A percentile compares a stretch with the other conserved stretches of the same genome.
Evolutionary conservation across 2,329 filamentous ascomycete genomes (phyloP).

Genomic region (Aspergillus neotritici): DNA sequence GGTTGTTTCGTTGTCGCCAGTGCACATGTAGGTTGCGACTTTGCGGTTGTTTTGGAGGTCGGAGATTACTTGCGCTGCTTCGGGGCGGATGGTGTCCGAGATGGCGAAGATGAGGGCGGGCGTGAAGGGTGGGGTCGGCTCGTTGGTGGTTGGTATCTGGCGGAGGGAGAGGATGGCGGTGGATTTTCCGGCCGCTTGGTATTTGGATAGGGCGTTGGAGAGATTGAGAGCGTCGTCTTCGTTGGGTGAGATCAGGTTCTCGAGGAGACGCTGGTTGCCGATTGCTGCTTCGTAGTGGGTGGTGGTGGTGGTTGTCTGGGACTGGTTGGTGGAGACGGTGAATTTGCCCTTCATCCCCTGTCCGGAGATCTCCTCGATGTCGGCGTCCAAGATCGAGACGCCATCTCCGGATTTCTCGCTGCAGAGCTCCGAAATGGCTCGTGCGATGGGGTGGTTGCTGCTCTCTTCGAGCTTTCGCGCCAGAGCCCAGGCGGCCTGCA

Average conservation of each 20-base stretch:
- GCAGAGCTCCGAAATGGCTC: conserved; percentile 50
- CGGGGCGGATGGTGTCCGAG: conserved; percentile 72
- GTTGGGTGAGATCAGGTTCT: conserved; percentile 25
- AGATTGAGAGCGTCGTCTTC: conserved; percentile 29
- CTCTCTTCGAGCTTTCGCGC: conserved; percentile 51
- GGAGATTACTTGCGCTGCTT: conserved; percentile 60
- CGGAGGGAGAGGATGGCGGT: conserved; percentile 42
- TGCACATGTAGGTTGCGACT: conserved; percentile 83
- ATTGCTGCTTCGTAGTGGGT: conserved; percentile 46
- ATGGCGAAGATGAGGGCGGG: conserved; percentile 67
- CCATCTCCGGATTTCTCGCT: conserved; percentile 17
- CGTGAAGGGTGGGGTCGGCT: conserved; percentile 21
- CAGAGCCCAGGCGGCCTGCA: conserved; percentile 41
- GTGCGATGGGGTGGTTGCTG: conserved; percentile 56
- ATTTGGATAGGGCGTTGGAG: conserved; percentile 31
- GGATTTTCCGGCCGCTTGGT: conserved; percentile 40
- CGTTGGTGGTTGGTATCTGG: conserved; percentile 10
- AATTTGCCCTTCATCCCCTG: conserved; percentile 54
- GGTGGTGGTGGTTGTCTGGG: conserved; percentile 10
- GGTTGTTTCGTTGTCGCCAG: conserved; percentile 82
- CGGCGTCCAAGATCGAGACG: conserved; percentile 23
- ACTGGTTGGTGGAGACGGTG: conserved; percentile 21
- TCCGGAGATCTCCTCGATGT: conserved; percentile 51
- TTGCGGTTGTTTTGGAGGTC: conserved; percentile 57
- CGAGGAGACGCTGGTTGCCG: conserved; percentile 53